These are phyloP conservation scores for Paramyrothecium roridum DNA, from an alignment of 2,329 filamentous ascomycete species.

Conservation along the genomic window DNA sequence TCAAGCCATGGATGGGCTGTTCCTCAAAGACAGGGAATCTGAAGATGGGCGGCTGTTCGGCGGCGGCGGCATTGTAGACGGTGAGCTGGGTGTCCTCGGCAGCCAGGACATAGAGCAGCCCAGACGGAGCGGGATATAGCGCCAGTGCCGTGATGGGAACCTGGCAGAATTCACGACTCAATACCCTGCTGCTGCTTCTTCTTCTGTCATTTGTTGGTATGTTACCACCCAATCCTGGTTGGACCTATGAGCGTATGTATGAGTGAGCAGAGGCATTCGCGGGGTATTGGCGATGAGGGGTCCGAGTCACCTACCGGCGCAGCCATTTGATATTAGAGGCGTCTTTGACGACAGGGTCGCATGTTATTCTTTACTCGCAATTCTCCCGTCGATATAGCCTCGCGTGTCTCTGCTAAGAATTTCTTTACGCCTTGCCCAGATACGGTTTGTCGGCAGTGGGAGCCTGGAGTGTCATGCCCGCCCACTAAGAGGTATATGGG, in stretches of 20 bases:
- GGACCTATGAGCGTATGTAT: neutral
- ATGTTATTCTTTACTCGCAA: no score
- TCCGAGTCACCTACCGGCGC: neutral
- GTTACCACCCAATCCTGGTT: neutral
- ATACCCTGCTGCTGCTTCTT: neutral
- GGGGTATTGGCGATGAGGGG: neutral
- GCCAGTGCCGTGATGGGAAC: slow-evolving; percentile 59
- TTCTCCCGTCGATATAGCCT: no score
- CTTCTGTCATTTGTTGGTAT: neutral
- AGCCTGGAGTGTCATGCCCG: no score
- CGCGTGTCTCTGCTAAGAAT: no score
- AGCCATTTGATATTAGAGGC: neutral
- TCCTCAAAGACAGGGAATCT: slow-evolving; percentile 55
- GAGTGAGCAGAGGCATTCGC: neutral
- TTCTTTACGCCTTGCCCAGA: no score
- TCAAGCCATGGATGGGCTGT: slow-evolving; percentile 74
- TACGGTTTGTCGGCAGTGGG: no score
- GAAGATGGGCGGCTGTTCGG: slow-evolving; percentile 26
- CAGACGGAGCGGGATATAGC: slow-evolving; percentile 37
- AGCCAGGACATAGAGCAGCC: slow-evolving; percentile 44
- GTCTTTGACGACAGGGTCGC: no score
- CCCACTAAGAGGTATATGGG: neutral
- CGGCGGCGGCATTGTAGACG: slow-evolving; percentile 42
- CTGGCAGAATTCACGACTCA: slow-evolving; percentile 34
- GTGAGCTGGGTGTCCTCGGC: slow-evolving; percentile 59